phyloP scores from a whole-genome alignment of 352 stramenopile species.

The Phytophthora lateralis region DNA sequence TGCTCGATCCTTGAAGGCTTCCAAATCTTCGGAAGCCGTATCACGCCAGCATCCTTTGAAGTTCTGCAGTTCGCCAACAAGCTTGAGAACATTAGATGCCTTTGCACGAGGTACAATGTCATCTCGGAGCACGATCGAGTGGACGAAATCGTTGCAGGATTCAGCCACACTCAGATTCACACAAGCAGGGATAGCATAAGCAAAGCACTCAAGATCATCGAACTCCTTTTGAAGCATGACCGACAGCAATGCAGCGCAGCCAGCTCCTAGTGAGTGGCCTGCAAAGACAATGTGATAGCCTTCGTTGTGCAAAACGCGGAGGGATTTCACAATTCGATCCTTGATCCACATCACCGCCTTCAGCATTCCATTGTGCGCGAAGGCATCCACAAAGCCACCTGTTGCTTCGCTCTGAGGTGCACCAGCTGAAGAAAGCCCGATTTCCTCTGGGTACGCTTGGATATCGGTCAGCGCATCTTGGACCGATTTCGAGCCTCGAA shows the following conservation, averaged over 20 bases:
- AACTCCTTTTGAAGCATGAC: constrained; percentile 91
- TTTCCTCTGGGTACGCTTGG: constrained; percentile 81
- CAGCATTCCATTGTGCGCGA: constrained; percentile 87
- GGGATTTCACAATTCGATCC: constrained; percentile 74
- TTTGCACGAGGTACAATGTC: constrained; percentile 87
- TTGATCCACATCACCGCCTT: constrained; percentile 90
- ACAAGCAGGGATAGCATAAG: constrained; percentile 85
- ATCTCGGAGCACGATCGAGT: constrained; percentile 86
- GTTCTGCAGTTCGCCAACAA: constrained; percentile 74
- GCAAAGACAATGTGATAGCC: constrained; percentile 85
- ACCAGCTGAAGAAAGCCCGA: constrained; percentile 48
- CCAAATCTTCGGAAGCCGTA: constrained; percentile 78
- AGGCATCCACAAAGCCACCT: constrained; percentile 84
- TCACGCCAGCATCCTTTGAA: constrained; percentile 86
- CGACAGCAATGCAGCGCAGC: constrained; percentile 74
- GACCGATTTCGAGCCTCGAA: constrained; percentile 87
- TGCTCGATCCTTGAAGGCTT: constrained; percentile 81
- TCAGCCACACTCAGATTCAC: constrained; percentile 84
- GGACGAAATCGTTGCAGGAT: constrained; percentile 76
- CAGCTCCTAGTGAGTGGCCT: constrained; percentile 81
- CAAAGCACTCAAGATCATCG: constrained; percentile 79
- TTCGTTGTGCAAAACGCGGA: constrained; percentile 74
- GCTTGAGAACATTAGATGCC: constrained; percentile 81
- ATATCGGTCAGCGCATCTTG: constrained; percentile 88
- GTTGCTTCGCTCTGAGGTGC: constrained; percentile 47